These are phyloP conservation scores for Ophiosphaerella herpotricha DNA, from an alignment of 2,329 filamentous ascomycete genomes.

Conservation along the genomic window DNA sequence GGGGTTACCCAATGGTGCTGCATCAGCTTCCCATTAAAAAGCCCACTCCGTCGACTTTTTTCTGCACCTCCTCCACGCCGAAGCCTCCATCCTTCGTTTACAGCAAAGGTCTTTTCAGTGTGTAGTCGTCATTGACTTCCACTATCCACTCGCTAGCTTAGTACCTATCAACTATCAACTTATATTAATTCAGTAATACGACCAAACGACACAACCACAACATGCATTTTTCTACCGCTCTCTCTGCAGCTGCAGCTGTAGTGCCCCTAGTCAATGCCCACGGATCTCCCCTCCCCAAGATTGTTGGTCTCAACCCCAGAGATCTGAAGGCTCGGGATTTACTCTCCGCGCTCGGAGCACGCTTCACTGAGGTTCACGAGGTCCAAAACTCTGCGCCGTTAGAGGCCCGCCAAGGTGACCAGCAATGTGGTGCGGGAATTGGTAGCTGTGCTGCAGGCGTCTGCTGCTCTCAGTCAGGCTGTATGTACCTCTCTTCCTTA, in stretches of 20 bases:
- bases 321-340: conserved; percentile 42
- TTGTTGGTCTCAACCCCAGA: conserved; percentile 41
- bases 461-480: conserved; percentile 43
- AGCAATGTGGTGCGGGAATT: conserved; percentile 37
- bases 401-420: conserved; percentile 36
- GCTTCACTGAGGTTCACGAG: conserved; percentile 28
- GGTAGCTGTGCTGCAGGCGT: conserved; percentile 39
- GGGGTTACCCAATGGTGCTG: conserved; percentile 14
- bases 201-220: conserved; percentile 15
- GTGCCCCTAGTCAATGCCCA: conserved; percentile 39
- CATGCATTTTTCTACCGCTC: conserved; percentile 42
- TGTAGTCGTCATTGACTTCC: conserved; percentile 28
- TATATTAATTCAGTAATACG: conserved; percentile 31
- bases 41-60: conserved; percentile 8
- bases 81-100: conserved; percentile 19
- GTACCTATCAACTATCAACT: conserved; percentile 13
- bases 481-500: conserved; percentile 15
- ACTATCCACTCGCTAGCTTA: conserved; percentile 40
- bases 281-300: conserved; percentile 35
- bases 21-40: conserved; percentile 28
- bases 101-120: conserved; percentile 30
- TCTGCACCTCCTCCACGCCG: conserved; percentile 14
- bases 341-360: conserved; percentile 33
- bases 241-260: conserved; percentile 36
- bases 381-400: conserved; percentile 19